Percentiles rank a stretch among this genome's conserved stretches.
Conservation (phyloP, 129 eudicot genomes). For the Lactuca sativa region DNA sequence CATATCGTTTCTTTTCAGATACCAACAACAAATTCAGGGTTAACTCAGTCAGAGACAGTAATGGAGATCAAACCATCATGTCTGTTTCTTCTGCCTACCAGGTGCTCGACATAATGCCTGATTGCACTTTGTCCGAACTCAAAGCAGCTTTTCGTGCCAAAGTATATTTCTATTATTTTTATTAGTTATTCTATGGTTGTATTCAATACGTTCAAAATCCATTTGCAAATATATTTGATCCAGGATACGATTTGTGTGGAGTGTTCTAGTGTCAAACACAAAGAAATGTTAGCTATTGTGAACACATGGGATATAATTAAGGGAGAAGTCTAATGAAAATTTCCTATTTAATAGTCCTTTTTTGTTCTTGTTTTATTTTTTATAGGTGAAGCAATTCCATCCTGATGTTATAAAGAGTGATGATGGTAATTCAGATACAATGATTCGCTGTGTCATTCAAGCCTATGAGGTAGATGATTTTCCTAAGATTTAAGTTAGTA, state of each 20-base stretch:
- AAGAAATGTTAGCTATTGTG: background rate
- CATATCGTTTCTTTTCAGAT: constrained; percentile 18
- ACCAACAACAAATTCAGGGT: constrained; percentile 14
- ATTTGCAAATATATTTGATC: too few relatives aligned
- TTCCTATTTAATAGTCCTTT: background rate
- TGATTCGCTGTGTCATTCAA: constrained; percentile 80
- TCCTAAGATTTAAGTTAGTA: background rate
- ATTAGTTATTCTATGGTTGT: background rate
- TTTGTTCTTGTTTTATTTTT: background rate
- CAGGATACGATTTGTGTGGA: too few relatives aligned
- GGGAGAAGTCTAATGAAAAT: background rate
- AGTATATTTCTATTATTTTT: constrained; percentile 35
- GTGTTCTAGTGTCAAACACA: background rate
- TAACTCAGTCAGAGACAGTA: constrained; percentile 22
- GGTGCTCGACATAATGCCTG: constrained; percentile 64
- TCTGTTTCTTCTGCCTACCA: constrained; percentile 59
- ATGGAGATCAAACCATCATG: constrained; percentile 41
- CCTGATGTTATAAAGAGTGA: constrained; percentile 73
- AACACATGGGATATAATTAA: background rate
- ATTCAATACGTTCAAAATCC: background rate
- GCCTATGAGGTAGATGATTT: constrained; percentile 71
- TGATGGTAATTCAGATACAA: constrained; percentile 55
- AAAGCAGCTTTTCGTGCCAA: constrained; percentile 90
- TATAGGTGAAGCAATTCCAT: constrained; percentile 88
- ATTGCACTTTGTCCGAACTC: constrained; percentile 59